Conservation (phyloP, 306 rosid genomes). For the apple (Malus domestica) region DNA sequence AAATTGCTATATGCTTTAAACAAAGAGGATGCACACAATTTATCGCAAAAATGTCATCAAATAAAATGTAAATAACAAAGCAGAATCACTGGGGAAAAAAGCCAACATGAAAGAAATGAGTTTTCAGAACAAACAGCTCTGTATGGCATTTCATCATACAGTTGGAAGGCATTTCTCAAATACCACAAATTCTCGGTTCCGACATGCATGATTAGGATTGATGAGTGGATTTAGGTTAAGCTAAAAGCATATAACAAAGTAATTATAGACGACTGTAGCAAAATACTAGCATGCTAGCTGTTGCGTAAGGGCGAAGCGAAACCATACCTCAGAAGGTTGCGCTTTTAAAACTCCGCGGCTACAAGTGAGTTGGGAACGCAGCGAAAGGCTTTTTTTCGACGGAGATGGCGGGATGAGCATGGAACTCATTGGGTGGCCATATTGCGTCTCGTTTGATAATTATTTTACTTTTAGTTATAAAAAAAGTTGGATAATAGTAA, state of each 20-base stretch:
- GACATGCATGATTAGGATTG: not conserved
- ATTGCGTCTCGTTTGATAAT: not conserved
- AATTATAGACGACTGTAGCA: not conserved
- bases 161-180: slow-evolving; percentile 9
- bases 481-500: too few relatives aligned
- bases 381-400: too few relatives aligned
- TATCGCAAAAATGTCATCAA: not conserved
- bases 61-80: too few relatives aligned
- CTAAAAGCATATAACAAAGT: not conserved
- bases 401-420: not conserved
- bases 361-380: too few relatives aligned
- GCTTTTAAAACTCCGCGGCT: not conserved
- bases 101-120: not conserved
- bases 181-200: not conserved
- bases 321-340: not conserved
- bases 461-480: too few relatives aligned
- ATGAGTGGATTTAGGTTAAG: not conserved
- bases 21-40: not conserved
- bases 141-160: slow-evolving; percentile 37
- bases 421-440: not conserved
- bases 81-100: not conserved
- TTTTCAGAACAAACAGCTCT: not conserved
- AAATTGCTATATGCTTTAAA: not conserved
- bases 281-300: not conserved
- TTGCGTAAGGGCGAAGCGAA: not conserved